phyloP scores from a whole-genome alignment of 2,329 filamentous ascomycete species.

The Neofusicoccum parvum region DNA sequence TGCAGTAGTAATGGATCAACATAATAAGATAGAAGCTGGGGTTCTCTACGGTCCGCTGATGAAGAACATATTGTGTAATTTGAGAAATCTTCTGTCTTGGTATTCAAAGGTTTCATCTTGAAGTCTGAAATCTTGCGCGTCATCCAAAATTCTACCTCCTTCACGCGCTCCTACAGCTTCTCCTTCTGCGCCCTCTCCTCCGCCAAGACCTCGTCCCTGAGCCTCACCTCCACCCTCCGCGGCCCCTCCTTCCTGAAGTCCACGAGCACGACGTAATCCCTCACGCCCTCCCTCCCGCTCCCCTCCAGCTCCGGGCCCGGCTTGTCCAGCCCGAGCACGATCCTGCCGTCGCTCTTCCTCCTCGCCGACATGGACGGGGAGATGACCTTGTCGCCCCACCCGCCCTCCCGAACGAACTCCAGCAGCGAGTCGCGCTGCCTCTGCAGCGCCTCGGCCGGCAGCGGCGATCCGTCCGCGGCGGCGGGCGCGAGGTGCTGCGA shows the following conservation, averaged over 20 bases:
- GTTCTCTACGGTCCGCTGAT: too few relatives aligned
- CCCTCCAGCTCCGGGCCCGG: conserved; percentile 59
- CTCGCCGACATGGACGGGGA: conserved; percentile 41
- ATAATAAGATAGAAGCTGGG: too few relatives aligned
- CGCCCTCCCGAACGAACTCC: conserved; percentile 58
- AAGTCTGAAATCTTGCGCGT: too few relatives aligned
- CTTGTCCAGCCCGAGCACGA: conserved; percentile 56
- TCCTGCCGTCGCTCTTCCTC: conserved; percentile 49
- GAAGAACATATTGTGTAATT: too few relatives aligned
- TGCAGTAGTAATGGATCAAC: too few relatives aligned
- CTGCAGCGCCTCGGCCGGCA: conserved; percentile 43
- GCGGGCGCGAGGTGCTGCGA: conserved; percentile 54
- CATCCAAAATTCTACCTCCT: too few relatives aligned
- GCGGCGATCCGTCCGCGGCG: conserved; percentile 30
- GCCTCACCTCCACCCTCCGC: conserved; percentile 56
- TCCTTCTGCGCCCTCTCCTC: conserved; percentile 61
- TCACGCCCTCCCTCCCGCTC: conserved; percentile 51
- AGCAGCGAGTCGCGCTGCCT: conserved; percentile 37
- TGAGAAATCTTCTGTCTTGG: too few relatives aligned
- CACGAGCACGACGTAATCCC: conserved; percentile 59
- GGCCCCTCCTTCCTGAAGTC: conserved; percentile 60
- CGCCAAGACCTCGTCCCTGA: conserved; percentile 49
- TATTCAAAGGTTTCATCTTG: too few relatives aligned
- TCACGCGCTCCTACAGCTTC: conserved; percentile 46
- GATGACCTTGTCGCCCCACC: conserved; percentile 49